These are phyloP conservation scores for Excoecaria agallocha DNA, from an alignment of 345 rosid species.

Conservation along the genomic window DNA sequence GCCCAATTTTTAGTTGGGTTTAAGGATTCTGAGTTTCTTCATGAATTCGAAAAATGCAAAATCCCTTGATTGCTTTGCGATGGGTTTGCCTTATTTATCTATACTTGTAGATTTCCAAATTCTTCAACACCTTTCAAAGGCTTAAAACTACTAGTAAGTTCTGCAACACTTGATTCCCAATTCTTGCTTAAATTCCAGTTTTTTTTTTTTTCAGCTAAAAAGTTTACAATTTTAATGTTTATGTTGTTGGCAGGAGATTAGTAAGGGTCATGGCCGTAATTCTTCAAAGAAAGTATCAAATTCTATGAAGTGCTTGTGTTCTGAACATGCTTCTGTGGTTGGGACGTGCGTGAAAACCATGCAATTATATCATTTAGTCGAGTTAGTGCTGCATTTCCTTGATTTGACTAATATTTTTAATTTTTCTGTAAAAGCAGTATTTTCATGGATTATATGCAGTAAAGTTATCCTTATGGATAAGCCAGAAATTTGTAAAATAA, in stretches of 20 bases:
- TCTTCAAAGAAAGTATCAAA: not conserved
- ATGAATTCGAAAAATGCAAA: slow-evolving; percentile 41
- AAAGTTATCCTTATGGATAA: not conserved
- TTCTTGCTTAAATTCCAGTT: not conserved
- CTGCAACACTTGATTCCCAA: not conserved
- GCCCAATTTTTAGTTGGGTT: slow-evolving; percentile 82
- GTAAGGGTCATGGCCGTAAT: not conserved
- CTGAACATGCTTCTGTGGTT: too few species aligned
- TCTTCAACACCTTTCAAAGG: not conserved
- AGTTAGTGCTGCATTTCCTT: too few species aligned
- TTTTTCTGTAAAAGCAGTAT: too few species aligned
- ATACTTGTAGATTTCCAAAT: not conserved
- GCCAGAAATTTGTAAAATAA: too few species aligned
- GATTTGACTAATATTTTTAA: too few species aligned
- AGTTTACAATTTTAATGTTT: not conserved
- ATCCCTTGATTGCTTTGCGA: slow-evolving; percentile 14
- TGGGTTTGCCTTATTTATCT: slow-evolving; percentile 18
- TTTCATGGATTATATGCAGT: not conserved
- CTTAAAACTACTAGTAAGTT: not conserved
- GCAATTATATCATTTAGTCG: too few species aligned
- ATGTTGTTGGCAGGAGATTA: not conserved
- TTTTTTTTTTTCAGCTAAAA: not conserved
- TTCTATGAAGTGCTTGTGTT: too few species aligned
- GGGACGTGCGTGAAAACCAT: too few species aligned
- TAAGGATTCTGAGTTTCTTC: slow-evolving; percentile 45